Base-by-base conservation (phyloP, 2,329 filamentous ascomycete species). In the Hypoxylon sp. region DNA sequence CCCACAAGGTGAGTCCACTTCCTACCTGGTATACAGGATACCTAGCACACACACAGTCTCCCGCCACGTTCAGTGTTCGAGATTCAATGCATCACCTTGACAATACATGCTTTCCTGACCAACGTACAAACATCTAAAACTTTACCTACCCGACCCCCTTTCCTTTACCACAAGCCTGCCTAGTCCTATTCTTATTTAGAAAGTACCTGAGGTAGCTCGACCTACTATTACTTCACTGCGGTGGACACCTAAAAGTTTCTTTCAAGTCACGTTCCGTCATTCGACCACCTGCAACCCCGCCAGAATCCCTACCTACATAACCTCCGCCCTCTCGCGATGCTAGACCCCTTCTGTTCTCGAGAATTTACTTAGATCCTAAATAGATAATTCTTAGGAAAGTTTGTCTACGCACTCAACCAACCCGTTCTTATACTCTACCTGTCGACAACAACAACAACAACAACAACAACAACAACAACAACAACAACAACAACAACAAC, bases 201-300 rank as follows among this genome's bases (percentile, higher is more conserved):
- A 65, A 57, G 63, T 69, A 61, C 63, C 62, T 65, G 69, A 68
- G 68, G 71, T 73, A 73, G 71, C 71, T 72, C 50, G 63, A 63
- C 57, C 66, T 67, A 69, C 70, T 64, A 48, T 67, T 67, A 59
- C 60, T 71, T 73, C 65, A 72, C 72, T 73, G 63, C 63, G 60
- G 68, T 70, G 68, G 68, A 71, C 68, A 76, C 74, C 72, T 75
- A 73, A 76, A 74, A 71, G 72, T 75, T 70, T 75, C 73, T 74
- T 74, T 75, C 73, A 75, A 75, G 75, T 76, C 75, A 76, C 75
- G 75, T 74, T 76, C 69, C 75, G 75, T 75, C 75, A 75, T 76
- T 75, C 73, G 69, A 74, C 74, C 75, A 74, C 72, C 72, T 71
- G 73, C 72, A 74, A 74, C 74, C 75, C 75, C 75, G 73, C 74